Percentiles rank a stretch among this genome's conserved stretches.
phyloP scores from a whole-genome alignment of 2,329 filamentous ascomycete genomes.

The Proliferodiscus dingleyae region DNA sequence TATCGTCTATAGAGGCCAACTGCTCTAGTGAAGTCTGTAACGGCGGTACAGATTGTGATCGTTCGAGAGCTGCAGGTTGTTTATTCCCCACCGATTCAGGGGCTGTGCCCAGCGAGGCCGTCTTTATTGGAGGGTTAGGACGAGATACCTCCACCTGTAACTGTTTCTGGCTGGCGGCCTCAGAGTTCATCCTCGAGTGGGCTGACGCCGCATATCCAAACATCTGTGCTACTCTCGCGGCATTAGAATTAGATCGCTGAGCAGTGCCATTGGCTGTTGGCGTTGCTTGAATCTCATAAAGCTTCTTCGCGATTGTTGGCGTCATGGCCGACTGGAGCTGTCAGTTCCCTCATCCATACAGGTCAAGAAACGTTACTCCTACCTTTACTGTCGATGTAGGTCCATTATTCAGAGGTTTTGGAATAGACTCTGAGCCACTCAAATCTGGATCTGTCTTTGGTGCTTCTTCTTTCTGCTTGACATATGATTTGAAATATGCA shows the following conservation, averaged over 20 bases:
- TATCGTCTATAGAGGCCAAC: too few relatives aligned
- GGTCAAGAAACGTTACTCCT: not conserved
- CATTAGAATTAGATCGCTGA: slow-evolving; percentile 12
- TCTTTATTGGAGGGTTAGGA: not conserved
- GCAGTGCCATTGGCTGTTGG: not conserved
- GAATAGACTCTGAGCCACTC: not conserved
- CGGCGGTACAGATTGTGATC: too few relatives aligned
- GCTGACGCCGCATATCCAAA: slow-evolving; percentile 16
- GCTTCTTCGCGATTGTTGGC: slow-evolving; percentile 4
- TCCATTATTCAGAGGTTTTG: not conserved
- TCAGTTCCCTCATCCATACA: too few relatives aligned
- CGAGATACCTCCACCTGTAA: not conserved
- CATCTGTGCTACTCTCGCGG: slow-evolving; percentile 18
- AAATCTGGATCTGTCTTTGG: not conserved
- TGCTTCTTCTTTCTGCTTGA: slow-evolving; percentile 14
- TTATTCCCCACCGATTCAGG: too few relatives aligned
- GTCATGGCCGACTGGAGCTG: too few relatives aligned
- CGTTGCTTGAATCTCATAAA: slow-evolving; percentile 6
- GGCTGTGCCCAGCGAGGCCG: not conserved
- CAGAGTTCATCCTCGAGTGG: not conserved
- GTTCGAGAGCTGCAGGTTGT: too few relatives aligned
- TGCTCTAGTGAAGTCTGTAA: too few relatives aligned
- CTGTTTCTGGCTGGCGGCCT: not conserved
- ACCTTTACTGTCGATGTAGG: not conserved
- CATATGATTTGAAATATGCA: slow-evolving; percentile 17